Evolutionary conservation across 2,329 filamentous ascomycete genomes (phyloP).

Genomic region (Cercospora sp.): DNA sequence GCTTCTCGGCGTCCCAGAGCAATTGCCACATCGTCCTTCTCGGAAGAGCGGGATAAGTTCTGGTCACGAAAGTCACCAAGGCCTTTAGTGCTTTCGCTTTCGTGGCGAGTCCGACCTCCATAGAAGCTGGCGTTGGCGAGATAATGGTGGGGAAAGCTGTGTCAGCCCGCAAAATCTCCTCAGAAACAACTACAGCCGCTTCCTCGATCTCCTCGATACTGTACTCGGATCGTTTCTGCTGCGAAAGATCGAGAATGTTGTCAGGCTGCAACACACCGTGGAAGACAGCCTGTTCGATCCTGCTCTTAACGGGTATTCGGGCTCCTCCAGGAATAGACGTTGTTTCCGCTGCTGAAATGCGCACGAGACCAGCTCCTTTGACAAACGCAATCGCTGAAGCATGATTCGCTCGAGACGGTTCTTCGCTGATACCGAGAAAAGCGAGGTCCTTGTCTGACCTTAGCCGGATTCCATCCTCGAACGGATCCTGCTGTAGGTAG

Average conservation of each 20-base stretch:
- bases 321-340: conserved; percentile 51
- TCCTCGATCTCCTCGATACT: conserved; percentile 67
- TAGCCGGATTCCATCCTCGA: conserved; percentile 85
- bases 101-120: conserved; percentile 77
- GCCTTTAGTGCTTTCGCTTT: conserved; percentile 73
- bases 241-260: conserved; percentile 84
- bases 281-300: conserved; percentile 92
- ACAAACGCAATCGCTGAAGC: conserved; percentile 55
- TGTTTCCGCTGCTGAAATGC: conserved; percentile 58
- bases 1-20: conserved; percentile 86
- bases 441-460: conserved; percentile 54
- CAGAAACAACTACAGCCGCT: conserved; percentile 76
- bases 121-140: conserved; percentile 65
- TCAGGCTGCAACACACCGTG: conserved; percentile 72
- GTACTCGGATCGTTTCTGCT: conserved; percentile 64
- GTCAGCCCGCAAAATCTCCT: conserved; percentile 76
- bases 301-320: conserved; percentile 76
- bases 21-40: conserved; percentile 73
- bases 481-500: conserved; percentile 63
- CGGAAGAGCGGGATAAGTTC: conserved; percentile 64
- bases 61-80: conserved; percentile 69
- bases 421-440: conserved; percentile 53
- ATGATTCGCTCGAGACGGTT: conserved; percentile 43
- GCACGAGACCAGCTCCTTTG: conserved; percentile 58
- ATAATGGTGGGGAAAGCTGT: conserved; percentile 73